These are phyloP conservation scores for Penicillium fuscoglaucum DNA, from an alignment of 2,329 filamentous ascomycete species.

Conservation along the genomic window DNA sequence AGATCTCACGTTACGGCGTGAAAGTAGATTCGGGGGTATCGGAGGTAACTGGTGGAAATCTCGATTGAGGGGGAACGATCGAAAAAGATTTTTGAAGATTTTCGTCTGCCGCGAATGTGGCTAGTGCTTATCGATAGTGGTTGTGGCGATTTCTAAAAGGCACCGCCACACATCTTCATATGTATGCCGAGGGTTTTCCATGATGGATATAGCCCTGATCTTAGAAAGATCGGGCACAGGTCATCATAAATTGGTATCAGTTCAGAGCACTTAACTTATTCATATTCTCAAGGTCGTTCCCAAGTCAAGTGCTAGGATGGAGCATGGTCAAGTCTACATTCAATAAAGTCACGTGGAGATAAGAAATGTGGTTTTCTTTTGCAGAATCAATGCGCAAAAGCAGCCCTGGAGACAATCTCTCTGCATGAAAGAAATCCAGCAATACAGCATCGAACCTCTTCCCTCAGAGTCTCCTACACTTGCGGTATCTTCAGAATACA, in stretches of 20 bases:
- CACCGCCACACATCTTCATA: not conserved
- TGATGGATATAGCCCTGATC: not conserved
- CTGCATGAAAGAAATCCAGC: not conserved
- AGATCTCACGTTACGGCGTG: conserved; percentile 19
- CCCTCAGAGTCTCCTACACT: not conserved
- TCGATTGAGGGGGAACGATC: conserved; percentile 25
- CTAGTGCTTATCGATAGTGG: conserved; percentile 39
- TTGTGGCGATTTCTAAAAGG: conserved; percentile 26
- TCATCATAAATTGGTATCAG: not conserved
- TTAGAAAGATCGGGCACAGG: too few species aligned
- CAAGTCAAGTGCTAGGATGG: not conserved
- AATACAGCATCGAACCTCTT: not conserved
- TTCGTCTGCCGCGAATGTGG: conserved; percentile 33
- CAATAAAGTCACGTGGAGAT: conserved; percentile 31
- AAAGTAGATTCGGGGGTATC: conserved; percentile 18
- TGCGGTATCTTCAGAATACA: not conserved
- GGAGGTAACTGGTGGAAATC: conserved; percentile 21
- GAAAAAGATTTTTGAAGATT: conserved; percentile 41
- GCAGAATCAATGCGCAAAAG: conserved; percentile 1
- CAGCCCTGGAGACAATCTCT: not conserved
- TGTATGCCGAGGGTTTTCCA: too few species aligned
- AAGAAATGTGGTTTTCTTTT: conserved; percentile 24
- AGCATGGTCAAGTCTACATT: not conserved
- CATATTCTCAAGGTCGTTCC: too few species aligned
- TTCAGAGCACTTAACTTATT: not conserved